Evolutionary conservation across 805 yeast genomes (phyloP), one percentile per base, ranked within the genome.

Genomic region (Ogataea angusta): DNA sequence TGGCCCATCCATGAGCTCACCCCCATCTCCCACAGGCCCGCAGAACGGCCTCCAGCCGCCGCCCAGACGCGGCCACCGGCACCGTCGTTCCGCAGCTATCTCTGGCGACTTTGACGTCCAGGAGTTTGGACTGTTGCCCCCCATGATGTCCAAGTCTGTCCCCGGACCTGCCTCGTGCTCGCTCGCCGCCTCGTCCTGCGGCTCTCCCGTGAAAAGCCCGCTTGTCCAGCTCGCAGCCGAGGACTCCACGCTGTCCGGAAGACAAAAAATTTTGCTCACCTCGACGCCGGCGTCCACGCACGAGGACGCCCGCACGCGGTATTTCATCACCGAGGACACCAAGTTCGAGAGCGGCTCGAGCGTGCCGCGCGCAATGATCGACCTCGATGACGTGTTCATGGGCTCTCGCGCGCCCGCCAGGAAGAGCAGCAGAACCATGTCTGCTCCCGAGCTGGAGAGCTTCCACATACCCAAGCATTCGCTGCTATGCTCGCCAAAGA

Each of bases 31-130:
- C 18, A 43, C 48, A 3, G n/a, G 26, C 6, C 40, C 38, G 25
- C 42, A 29, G 21, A 25, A 37, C 30, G 52, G 50, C 22, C 61
- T 69, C 2, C 61, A 51, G 17, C 59, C 59, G 7, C 59, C 59
- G 13, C 23, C 47, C 32, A 67, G 66, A 53, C 67, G 76, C 47
- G 77, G 80, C 2, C 96, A 88, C 63, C 76, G 85, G 32, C 96
- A 88, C 55, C 76, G 86, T 54, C 68, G 96, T 38, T 87, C 95
- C 0, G 89, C 91, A 16, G 95, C 95, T 0, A 82, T 88, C 6
- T 84, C 93, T 7, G 93, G 93, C 4, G 95, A 88, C 58, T 84
- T 86, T 57, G 93, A 85, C 51, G 37, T 60, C 24, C 54, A 46
- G 39, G 62, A 54, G 27, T 38, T 53, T 39, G 47, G 52, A 4